These are phyloP conservation scores for Trypethelium eluteriae DNA, from an alignment of 495 filamentous ascomycete genomes.

Conservation along the genomic window DNA sequence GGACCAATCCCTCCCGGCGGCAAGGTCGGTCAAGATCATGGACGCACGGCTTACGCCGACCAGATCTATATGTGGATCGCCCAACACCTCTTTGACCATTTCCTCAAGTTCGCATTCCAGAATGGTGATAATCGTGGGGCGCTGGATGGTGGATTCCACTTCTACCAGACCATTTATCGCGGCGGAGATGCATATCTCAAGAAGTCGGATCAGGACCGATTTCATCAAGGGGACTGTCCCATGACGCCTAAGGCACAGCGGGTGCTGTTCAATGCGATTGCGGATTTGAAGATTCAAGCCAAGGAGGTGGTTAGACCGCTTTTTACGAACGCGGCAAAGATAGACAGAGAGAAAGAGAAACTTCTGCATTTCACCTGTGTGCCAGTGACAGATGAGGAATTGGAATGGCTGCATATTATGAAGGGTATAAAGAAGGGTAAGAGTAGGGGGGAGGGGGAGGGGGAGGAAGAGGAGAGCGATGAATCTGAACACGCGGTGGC, in stretches of 20 bases:
- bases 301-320: not conserved
- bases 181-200: conserved; percentile 31
- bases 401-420: not conserved
- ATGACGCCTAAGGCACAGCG: conserved; percentile 31
- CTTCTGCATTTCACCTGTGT: not conserved
- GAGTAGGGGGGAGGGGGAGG: not conserved
- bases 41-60: conserved; percentile 23
- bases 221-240: conserved; percentile 27
- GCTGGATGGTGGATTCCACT: conserved; percentile 27
- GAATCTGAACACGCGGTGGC: not conserved
- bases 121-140: conserved; percentile 20
- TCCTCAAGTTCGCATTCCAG: not conserved
- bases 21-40: conserved; percentile 17
- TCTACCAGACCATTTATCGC: conserved; percentile 20
- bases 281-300: not conserved
- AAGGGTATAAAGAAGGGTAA: not conserved
- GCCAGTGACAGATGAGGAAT: not conserved
- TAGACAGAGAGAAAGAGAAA: not conserved
- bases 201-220: conserved; percentile 22
- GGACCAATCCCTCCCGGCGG: conserved; percentile 2
- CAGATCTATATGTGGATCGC: conserved; percentile 34
- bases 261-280: conserved; percentile 21
- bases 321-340: conserved; percentile 1
- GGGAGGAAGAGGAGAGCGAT: not conserved
- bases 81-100: conserved; percentile 16